A percentile compares a stretch with the other conserved stretches of the same genome.
phyloP scores from a whole-genome alignment of 2,329 filamentous ascomycete genomes.

The Hypocreales sp. region DNA sequence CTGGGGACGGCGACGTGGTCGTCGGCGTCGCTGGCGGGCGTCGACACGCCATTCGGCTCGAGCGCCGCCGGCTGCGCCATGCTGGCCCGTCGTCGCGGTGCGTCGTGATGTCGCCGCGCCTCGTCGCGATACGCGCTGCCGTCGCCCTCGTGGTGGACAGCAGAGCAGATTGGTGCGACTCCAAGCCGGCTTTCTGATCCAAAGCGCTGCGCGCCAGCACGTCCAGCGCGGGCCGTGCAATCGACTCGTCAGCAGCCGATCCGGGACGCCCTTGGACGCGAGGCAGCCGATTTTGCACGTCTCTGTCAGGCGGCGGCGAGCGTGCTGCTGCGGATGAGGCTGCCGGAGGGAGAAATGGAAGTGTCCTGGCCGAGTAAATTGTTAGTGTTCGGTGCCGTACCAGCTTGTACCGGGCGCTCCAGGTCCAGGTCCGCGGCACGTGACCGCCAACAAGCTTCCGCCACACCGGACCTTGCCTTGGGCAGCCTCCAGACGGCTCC shows the following conservation, averaged over 20 bases:
- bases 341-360: conserved; percentile 16
- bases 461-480: too few species aligned
- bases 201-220: too few species aligned
- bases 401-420: too few species aligned
- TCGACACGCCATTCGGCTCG: conserved; percentile 25
- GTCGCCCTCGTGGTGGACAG: neutral
- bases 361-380: conserved; percentile 22
- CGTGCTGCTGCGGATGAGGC: conserved; percentile 14
- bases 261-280: conserved; percentile 1
- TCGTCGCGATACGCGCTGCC: conserved; percentile 24
- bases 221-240: conserved; percentile 16
- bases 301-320: conserved; percentile 9
- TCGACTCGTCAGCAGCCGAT: conserved; percentile 8
- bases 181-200: too few species aligned
- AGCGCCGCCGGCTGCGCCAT: conserved; percentile 26
- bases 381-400: too few species aligned
- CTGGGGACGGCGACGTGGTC: conserved; percentile 19
- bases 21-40: conserved; percentile 15
- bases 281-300: conserved; percentile 3
- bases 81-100: conserved; percentile 7
- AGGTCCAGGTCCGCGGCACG: too few species aligned
- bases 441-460: too few species aligned
- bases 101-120: conserved; percentile 15
- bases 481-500: too few species aligned
- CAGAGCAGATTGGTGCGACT: conserved; percentile 22